Percentiles rank a stretch among this genome's conserved stretches.
These are phyloP conservation scores for Dendrocalamus latiflorus DNA, from an alignment of 202 grass and related monocot genomes.

Conservation along the genomic window DNA sequence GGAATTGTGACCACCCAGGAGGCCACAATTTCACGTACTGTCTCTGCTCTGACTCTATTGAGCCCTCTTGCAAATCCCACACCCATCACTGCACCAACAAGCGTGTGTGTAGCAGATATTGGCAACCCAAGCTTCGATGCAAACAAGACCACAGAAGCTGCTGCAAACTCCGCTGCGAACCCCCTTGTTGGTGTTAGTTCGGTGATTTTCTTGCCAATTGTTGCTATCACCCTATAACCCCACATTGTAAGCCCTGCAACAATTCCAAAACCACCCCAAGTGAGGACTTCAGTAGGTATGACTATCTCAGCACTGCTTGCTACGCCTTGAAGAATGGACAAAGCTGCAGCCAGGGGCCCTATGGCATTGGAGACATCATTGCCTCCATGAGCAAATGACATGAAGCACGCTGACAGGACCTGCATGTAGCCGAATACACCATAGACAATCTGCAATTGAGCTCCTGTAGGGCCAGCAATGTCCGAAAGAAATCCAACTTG, in stretches of 20 bases:
- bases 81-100: slow-evolving; percentile 98
- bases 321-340: slow-evolving; percentile 77
- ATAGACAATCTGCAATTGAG: slow-evolving; percentile 94
- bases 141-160: slow-evolving; percentile 90
- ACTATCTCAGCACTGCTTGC: slow-evolving; percentile 72
- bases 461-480: slow-evolving; percentile 74
- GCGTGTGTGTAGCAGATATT: slow-evolving; percentile 91
- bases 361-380: slow-evolving; percentile 98
- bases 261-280: slow-evolving; percentile 97
- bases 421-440: slow-evolving; percentile 95
- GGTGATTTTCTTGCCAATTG: slow-evolving; percentile 97
- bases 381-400: slow-evolving; percentile 95
- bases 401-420: slow-evolving; percentile 96
- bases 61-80: slow-evolving; percentile 93
- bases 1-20: slow-evolving; percentile 95
- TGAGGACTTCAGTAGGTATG: slow-evolving; percentile 81
- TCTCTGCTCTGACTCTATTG: slow-evolving; percentile 77
- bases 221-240: slow-evolving; percentile 93
- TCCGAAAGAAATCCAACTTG: slow-evolving; percentile 65
- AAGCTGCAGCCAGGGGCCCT: slow-evolving; percentile 77
- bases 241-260: slow-evolving; percentile 89
- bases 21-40: slow-evolving; percentile 76
- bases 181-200: slow-evolving; percentile 92
- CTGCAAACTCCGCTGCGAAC: slow-evolving; percentile 89
- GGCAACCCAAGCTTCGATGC: slow-evolving; percentile 90